Evolutionary conservation across 2,329 filamentous ascomycete genomes (phyloP).

Genomic region (Colletotrichum spinosum): DNA sequence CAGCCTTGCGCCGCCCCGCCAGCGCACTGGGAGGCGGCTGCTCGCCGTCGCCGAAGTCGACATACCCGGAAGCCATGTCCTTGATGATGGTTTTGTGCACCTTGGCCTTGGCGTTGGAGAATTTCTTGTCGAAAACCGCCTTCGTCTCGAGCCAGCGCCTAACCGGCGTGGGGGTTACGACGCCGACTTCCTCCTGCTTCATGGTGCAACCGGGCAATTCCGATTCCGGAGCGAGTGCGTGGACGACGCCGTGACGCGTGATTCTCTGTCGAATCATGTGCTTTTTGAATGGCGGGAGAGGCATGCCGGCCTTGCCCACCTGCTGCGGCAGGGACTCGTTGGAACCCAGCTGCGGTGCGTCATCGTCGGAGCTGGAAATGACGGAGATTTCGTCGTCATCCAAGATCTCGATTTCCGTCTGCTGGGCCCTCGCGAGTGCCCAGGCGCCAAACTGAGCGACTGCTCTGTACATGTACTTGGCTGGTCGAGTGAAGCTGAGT

Average conservation of each 20-base stretch:
- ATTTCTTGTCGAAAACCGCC: conserved; percentile 78
- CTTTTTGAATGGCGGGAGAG: conserved; percentile 80
- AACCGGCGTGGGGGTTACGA: conserved; percentile 83
- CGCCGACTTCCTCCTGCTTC: conserved; percentile 74
- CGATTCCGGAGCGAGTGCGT: conserved; percentile 71
- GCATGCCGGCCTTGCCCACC: conserved; percentile 90
- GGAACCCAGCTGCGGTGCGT: conserved; percentile 40
- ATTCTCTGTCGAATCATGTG: conserved; percentile 95
- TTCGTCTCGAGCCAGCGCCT: conserved; percentile 86
- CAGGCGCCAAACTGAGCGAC: conserved; percentile 95
- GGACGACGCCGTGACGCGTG: conserved; percentile 80
- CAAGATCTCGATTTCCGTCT: conserved; percentile 81
- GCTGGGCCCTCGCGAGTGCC: conserved; percentile 86
- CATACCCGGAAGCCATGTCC: conserved; percentile 79
- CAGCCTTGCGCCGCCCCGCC: conserved; percentile 73
- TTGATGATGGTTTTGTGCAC: conserved; percentile 80
- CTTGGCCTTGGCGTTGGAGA: conserved; percentile 74
- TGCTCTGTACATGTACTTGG: conserved; percentile 94
- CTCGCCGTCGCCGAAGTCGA: conserved; percentile 77
- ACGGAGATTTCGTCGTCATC: conserved; percentile 83
- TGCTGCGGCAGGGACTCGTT: conserved; percentile 42
- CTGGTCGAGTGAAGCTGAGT: conserved; percentile 94
- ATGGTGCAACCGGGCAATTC: conserved; percentile 76
- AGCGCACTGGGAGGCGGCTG: conserved; percentile 85
- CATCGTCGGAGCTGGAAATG: conserved; percentile 71